Percentiles rank a stretch among this genome's conserved stretches.
phyloP scores from a whole-genome alignment of 768 basidiomycete species.

The Strobilomyces dryophilus region DNA sequence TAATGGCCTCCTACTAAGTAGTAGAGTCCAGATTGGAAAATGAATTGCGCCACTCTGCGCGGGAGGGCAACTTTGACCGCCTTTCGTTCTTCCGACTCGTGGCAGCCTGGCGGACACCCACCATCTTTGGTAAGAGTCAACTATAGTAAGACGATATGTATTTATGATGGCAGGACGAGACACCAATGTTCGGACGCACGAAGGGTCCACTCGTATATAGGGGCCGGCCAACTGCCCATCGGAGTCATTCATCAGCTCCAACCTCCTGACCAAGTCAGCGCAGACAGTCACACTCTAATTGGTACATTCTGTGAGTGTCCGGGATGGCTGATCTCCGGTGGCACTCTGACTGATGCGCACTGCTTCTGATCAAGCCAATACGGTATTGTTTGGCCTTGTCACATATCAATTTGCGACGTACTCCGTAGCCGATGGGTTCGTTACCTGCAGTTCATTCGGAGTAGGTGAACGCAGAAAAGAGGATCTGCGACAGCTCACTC shows the following conservation, averaged over 20 bases:
- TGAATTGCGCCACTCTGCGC: too few relatives aligned
- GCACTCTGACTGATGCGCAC: background rate
- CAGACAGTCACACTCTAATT: background rate
- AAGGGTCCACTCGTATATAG: too few relatives aligned
- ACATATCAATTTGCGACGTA: background rate
- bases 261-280: background rate
- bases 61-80: too few relatives aligned
- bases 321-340: too few relatives aligned
- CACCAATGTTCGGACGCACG: background rate
- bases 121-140: too few relatives aligned
- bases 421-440: too few relatives aligned
- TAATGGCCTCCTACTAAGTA: too few relatives aligned
- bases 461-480: background rate
- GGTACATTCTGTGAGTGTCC: background rate
- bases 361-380: background rate
- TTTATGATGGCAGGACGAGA: background rate
- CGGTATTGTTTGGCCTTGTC: slow-evolving; percentile 35
- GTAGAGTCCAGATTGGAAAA: too few relatives aligned
- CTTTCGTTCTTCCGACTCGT: too few relatives aligned
- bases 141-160: too few relatives aligned
- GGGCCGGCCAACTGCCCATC: background rate
- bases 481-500: background rate
- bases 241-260: background rate
- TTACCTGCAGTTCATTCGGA: too few relatives aligned
- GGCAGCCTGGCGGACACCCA: too few relatives aligned